phyloP scores from a whole-genome alignment of 805 yeast genomes.

The Monosporozyma solicola region DNA sequence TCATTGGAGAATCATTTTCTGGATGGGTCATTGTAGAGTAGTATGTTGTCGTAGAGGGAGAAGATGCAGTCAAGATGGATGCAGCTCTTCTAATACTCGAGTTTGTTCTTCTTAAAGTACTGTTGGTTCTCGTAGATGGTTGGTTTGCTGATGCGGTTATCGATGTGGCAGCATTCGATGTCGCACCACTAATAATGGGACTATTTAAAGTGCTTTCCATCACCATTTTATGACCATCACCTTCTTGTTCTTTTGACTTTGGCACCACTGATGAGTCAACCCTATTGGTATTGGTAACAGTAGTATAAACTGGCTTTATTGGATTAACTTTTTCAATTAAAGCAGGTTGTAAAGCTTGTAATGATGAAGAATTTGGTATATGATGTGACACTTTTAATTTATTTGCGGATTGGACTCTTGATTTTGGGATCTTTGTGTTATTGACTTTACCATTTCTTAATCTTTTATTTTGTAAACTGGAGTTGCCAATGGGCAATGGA shows the following conservation, averaged over 20 bases:
- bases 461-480: background rate
- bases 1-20: background rate
- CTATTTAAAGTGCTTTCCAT: background rate
- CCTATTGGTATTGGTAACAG: background rate
- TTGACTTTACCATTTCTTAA: background rate
- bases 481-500: background rate
- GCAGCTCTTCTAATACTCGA: slow-evolving; percentile 32
- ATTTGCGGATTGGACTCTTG: background rate
- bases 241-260: background rate
- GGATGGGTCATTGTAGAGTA: slow-evolving; percentile 3
- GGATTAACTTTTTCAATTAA: background rate
- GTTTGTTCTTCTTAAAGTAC: slow-evolving; percentile 25
- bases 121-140: slow-evolving; percentile 4
- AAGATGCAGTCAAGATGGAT: slow-evolving; percentile 21
- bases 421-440: background rate
- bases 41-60: slow-evolving; percentile 4
- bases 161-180: background rate
- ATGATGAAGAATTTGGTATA: background rate
- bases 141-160: background rate
- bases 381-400: background rate
- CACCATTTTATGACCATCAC: background rate
- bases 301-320: background rate
- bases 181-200: background rate
- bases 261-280: too few relatives aligned
- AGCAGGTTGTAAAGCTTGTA: background rate